Base-by-base conservation (phyloP, 257 asterid genomes). In the Ligustrum vulgare region DNA sequence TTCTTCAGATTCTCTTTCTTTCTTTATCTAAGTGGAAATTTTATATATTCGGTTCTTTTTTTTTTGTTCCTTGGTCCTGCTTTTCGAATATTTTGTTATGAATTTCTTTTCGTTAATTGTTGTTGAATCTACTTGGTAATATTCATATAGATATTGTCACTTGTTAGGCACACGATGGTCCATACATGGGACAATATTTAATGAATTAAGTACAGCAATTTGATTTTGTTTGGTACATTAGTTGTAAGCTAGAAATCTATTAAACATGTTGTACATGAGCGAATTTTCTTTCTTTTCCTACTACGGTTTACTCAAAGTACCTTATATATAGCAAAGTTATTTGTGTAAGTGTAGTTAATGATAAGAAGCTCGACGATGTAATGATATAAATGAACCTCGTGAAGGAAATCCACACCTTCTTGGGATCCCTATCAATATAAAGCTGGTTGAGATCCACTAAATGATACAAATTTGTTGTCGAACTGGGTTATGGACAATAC, bases 11-110 rank as follows among this genome's bases (percentile, higher is more conserved):
- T 72, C 82, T 33, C 72, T 62, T 72, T 51, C 22, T 51, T 58
- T 75, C 82, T 82, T 75, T 35, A 67, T 69, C 75, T 79, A 70
- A 75, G 80, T 75, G 34, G 71, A 37, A 63, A 73, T 72, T 73
- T 71, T 71, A 72, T 58, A n/a, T 28, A 75, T 65, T 74, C 56
- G 13, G 5, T 72, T 72, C 32, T 8, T 33, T 25, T 39, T 31
- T 72, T 51, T 45, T 64, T 33, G 6, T 65, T 56, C 81, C 71
- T 67, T 69, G 47, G 69, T 73, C 77, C 71, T 73, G 56, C 69
- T 3, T 67, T 73, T 20, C 47, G 73, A 5, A 35, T 16, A 15
- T 51, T 18, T 51, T 18, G n/a, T 51, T 51, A 6, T 51, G 25
- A 16, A 4, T 51, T 51, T 51, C n/a, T 51, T 18, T 1, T 51